Evolutionary conservation across 208 protist species (phyloP).

Genomic region (Plasmodiophora brassicae): DNA sequence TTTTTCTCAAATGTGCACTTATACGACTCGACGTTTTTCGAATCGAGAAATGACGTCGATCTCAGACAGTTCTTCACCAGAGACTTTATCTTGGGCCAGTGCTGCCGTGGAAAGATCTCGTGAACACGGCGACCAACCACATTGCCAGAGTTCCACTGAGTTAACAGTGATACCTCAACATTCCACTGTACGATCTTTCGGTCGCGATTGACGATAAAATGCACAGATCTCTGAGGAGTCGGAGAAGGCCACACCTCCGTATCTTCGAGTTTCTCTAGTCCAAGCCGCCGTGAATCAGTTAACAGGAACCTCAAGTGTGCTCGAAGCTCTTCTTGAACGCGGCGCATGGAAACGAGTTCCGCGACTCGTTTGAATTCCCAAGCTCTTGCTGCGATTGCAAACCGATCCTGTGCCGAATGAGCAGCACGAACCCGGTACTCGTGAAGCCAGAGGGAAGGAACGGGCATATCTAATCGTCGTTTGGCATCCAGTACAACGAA

Average conservation of each 20-base stretch:
- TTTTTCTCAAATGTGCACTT: background rate
- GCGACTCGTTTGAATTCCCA: background rate
- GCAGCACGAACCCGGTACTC: background rate
- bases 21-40: background rate
- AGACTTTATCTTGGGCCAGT: background rate
- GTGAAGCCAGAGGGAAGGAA: background rate
- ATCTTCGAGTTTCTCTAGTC: conserved; percentile 13
- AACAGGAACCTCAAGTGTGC: background rate
- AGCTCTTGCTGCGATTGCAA: background rate
- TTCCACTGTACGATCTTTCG: conserved; percentile 13
- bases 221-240: background rate
- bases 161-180: background rate
- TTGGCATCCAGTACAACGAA: background rate
- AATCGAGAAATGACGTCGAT: background rate
- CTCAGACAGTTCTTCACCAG: background rate
- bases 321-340: conserved; percentile 8
- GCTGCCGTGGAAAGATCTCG: background rate
- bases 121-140: background rate
- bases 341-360: background rate
- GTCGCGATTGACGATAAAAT: background rate
- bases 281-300: conserved; percentile 1
- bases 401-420: background rate
- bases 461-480: background rate
- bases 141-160: background rate
- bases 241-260: conserved; percentile 17